Base-by-base conservation (phyloP, 2,329 filamentous ascomycete genomes). In the Biscogniauxia mediterranea region DNA sequence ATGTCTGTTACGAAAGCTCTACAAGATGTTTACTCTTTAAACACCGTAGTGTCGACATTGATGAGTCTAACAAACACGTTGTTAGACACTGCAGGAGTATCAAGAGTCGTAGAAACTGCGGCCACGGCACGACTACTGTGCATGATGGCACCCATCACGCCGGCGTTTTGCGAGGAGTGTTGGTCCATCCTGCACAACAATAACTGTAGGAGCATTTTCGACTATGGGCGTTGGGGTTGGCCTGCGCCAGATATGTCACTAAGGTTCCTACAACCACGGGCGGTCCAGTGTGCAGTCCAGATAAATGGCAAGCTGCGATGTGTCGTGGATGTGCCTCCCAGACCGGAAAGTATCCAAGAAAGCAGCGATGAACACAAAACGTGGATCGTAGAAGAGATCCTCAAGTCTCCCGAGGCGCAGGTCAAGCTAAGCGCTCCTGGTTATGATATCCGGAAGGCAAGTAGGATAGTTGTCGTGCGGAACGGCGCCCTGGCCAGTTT, bases 11-110 rank as follows among this genome's bases (percentile, higher is more conserved):
- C 87, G 0, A 78, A 81, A 5, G 89, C 90, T 1, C 89, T 93
- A 70, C 82, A 88, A 21, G 83, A 85, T 56, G 87, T 92, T 0
- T 90, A 93, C 72, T 83, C 89, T 0, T 81, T 97, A 57, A 97
- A 96, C 77, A 96, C 92, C 0, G 83, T 91, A 8, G 84, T 96
- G 19, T 95, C 91, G 1, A 89, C 94, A 70, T 80, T 97, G 15
- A 97, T 92, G 83, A 86, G 85, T 51, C 81, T 96, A 17, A 93
- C 91, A 3, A 96, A 96, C 73, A 75, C 80, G 0, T 77, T 93
- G 15, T 74, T 81, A 32, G 81, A 82, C 3, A 76, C 81, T 15
- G 65, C 74, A 0, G 76, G 75, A 2, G 77, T 78, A 5, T 78
- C 80, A 46, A 68, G 71, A 3, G 56, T 75, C 4, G 70, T 90